Conservation (phyloP, 1,284 basidiomycete species). For the Ceratobasidium sp. region DNA sequence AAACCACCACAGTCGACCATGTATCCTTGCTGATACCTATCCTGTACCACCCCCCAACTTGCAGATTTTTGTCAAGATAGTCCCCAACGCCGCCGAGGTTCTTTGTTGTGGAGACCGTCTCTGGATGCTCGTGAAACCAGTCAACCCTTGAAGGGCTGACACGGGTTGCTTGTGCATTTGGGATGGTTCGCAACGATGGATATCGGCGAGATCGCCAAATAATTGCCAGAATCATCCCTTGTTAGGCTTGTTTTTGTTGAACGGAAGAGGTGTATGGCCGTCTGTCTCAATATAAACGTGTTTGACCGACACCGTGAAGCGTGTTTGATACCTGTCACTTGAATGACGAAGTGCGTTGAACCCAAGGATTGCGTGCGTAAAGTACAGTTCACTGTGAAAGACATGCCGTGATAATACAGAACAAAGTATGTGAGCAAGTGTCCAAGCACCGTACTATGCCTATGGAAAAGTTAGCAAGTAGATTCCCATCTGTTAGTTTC, state of each 20-base stretch:
- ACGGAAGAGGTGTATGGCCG: conserved; percentile 1
- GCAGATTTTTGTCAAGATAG: conserved; percentile 24
- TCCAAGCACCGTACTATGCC: neutral
- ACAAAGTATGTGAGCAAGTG: neutral
- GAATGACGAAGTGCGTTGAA: neutral
- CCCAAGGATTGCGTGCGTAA: conserved; percentile 8
- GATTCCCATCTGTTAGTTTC: neutral
- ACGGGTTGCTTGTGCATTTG: neutral
- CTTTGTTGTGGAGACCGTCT: no score
- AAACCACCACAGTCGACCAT: neutral
- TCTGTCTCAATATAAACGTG: conserved; percentile 5
- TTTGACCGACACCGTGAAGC: neutral
- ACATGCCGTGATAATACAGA: conserved; percentile 10
- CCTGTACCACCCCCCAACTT: neutral
- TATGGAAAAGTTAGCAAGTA: neutral
- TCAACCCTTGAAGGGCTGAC: neutral
- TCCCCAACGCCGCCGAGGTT: neutral
- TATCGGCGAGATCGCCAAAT: conserved; percentile 6
- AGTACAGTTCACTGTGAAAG: neutral
- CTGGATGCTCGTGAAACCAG: no score
- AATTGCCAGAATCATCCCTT: conserved; percentile 14
- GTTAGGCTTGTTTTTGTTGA: neutral
- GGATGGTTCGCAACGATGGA: neutral
- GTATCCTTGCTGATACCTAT: no score
- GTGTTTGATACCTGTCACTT: conserved; percentile 8